Evolutionary conservation across 139 green algal genomes (phyloP).

Genomic region (Chlamydomonas sphaeroides): DNA sequence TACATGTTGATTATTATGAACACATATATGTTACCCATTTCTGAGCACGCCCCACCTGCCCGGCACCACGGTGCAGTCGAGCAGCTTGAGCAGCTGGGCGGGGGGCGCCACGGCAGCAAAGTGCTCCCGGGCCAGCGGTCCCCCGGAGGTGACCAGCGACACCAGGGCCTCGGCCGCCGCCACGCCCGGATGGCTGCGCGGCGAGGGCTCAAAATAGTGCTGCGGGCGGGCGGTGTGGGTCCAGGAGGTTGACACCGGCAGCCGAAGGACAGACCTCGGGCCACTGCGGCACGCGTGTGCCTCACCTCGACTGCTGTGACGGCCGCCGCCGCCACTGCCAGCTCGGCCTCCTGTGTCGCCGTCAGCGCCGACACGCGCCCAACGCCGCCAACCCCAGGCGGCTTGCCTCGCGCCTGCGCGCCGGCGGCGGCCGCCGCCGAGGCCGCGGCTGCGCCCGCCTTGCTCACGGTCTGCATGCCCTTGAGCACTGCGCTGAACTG

Average conservation of each 20-base stretch:
- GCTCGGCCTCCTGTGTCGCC: not conserved
- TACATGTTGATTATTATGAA: too few species aligned
- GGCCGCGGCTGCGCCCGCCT: not conserved
- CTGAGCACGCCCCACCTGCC: not conserved
- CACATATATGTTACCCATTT: too few species aligned
- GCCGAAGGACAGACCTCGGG: too few species aligned
- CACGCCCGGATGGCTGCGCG: not conserved
- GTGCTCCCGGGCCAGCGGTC: slow-evolving; percentile 3
- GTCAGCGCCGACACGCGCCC: not conserved
- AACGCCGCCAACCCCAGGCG: too few species aligned
- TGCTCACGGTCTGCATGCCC: too few species aligned
- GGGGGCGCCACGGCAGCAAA: not conserved
- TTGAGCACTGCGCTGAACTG: too few species aligned
- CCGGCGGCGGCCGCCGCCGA: not conserved
- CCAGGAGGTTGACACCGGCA: too few species aligned
- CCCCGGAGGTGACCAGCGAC: not conserved
- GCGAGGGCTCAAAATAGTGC: slow-evolving; percentile 22
- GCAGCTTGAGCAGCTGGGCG: not conserved
- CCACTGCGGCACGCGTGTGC: too few species aligned
- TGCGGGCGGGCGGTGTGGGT: not conserved
- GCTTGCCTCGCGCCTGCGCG: not conserved
- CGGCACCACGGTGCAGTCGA: slow-evolving; percentile 11
- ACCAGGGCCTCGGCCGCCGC: slow-evolving; percentile 19
- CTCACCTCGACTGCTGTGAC: slow-evolving; percentile 2
- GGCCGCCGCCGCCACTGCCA: not conserved